Percentiles rank a stretch among this genome's conserved stretches.
Conservation (phyloP, 495 filamentous ascomycete species). For the Aspergillus sparsus region DNA sequence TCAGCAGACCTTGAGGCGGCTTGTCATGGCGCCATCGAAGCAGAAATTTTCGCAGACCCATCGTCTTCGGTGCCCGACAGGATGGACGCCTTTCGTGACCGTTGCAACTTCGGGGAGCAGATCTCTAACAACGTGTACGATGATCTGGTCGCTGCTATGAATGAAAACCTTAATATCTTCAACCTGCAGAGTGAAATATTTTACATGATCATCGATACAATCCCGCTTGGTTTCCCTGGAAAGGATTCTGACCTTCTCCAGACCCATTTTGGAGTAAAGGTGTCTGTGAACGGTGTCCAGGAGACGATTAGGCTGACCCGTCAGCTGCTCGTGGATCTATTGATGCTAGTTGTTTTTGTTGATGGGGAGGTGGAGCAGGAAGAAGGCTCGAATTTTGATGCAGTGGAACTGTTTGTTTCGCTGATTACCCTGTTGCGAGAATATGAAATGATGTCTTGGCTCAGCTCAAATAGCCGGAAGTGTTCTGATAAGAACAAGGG, state of each 20-base stretch:
- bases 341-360: conserved; percentile 81
- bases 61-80: conserved; percentile 65
- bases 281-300: conserved; percentile 72
- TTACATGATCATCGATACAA: conserved; percentile 46
- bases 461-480: conserved; percentile 58
- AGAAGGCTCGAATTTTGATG: conserved; percentile 66
- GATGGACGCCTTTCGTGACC: conserved; percentile 70
- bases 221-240: conserved; percentile 40
- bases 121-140: conserved; percentile 71
- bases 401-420: conserved; percentile 64
- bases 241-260: conserved; percentile 50
- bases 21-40: conserved; percentile 59
- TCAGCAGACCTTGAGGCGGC: conserved; percentile 61
- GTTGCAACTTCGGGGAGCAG: conserved; percentile 68
- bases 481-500: conserved; percentile 27
- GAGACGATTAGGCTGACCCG: conserved; percentile 72
- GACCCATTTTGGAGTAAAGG: conserved; percentile 70
- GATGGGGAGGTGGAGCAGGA: conserved; percentile 72
- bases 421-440: conserved; percentile 68
- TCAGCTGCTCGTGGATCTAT: conserved; percentile 71
- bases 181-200: conserved; percentile 55
- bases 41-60: conserved; percentile 70
- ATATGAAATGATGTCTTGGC: conserved; percentile 79
- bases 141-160: conserved; percentile 39
- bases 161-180: conserved; percentile 41